Evolutionary conservation across 345 rosid species (phyloP), one percentile per base, ranked within the genome.

Genomic region (Populus ilicifolia): DNA sequence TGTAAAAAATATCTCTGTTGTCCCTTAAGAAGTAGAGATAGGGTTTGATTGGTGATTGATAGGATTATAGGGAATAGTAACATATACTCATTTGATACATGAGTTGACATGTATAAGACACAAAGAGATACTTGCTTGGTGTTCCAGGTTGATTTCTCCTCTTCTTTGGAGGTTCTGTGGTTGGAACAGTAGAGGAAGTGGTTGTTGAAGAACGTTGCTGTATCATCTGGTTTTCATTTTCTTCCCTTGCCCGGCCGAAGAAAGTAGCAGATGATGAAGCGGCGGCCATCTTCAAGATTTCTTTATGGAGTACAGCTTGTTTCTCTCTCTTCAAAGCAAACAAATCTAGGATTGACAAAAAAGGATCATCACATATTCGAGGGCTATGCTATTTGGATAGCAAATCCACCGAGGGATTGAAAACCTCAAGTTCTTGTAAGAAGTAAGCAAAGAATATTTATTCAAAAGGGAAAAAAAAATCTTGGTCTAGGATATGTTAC

Each of bases 101-200:
- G 36, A 35, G 44, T 70, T 39, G 16, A n/a, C 20, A 67, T 6
- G 33, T 38, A 70, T 70, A 27, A n/a, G 65, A 41, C 29, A 13
- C 30, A 70, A 46, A 71, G 17, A 30, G 64, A 8, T 54, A 74
- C 78, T 79, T 74, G 74, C 82, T 74, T 79, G 82, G 82, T 68
- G 73, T 74, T 62, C 82, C 82, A 7, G 82, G 78, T 61, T 79
- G 82, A 74, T 79, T 79, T 41, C 82, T 74, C 50, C 50, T 79
- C 36, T 74, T 79, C 78, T 79, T 79, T 25, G 48, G 82, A 59
- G 78, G 61, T 9, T 52, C 63, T 21, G 73, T 9, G 27, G 20
- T 16, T 43, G 73, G 76, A 73, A 56, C 72, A 23, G 76, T 41
- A 48, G 80, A 72, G 44, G 80, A 36, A 46, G 71, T 36, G 10